Percentiles rank a stretch among this genome's conserved stretches.
Evolutionary conservation across 129 eudicot genomes (phyloP).

Genomic region (Lonicera japonica): DNA sequence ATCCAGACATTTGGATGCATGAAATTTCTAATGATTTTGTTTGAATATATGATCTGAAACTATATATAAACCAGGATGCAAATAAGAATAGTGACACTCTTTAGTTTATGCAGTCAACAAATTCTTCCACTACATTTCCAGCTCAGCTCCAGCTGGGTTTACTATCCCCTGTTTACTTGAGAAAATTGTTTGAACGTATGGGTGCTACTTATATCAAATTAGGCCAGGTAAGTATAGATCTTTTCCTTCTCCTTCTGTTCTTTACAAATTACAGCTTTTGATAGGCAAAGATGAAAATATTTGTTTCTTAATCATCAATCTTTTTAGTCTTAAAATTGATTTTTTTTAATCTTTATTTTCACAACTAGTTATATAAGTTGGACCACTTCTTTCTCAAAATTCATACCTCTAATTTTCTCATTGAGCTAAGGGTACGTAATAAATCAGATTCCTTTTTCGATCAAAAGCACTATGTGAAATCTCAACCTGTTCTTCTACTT

Average conservation of each 20-base stretch:
- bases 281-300: neutral
- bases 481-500: too few relatives aligned
- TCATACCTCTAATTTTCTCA: too few relatives aligned
- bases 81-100: neutral
- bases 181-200: constrained; percentile 88
- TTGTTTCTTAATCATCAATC: neutral
- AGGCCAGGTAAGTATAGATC: constrained; percentile 73
- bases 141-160: constrained; percentile 85
- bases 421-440: too few relatives aligned
- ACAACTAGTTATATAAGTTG: neutral
- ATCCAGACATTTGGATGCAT: neutral
- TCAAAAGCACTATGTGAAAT: too few relatives aligned
- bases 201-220: constrained; percentile 94
- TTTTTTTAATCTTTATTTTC: too few relatives aligned
- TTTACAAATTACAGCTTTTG: neutral
- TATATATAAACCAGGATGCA: neutral
- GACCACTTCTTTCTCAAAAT: neutral
- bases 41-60: neutral
- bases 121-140: constrained; percentile 46
- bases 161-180: constrained; percentile 77
- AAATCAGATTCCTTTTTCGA: too few relatives aligned
- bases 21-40: neutral
- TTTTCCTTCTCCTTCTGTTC: constrained; percentile 7
- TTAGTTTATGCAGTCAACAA: constrained; percentile 44
- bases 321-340: neutral